A percentile compares a stretch with the other conserved stretches of the same genome.
These are phyloP conservation scores for Cenococcum geophilum DNA, from an alignment of 495 filamentous ascomycete genomes.

Conservation along the genomic window DNA sequence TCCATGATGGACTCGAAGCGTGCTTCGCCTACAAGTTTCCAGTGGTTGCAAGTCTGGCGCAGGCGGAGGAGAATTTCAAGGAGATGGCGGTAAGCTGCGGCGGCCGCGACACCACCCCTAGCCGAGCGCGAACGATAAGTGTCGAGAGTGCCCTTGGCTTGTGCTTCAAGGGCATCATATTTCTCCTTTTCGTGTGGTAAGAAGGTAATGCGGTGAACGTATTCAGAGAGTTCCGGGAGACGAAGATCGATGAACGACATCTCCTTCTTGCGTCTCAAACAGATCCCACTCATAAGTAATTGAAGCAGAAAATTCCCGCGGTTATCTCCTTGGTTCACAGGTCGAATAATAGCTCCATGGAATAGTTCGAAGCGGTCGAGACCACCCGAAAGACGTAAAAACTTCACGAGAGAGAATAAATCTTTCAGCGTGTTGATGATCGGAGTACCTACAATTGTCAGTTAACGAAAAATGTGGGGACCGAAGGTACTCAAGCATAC, in stretches of 20 bases:
- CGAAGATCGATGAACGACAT: conserved; percentile 85
- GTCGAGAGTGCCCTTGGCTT: conserved; percentile 67
- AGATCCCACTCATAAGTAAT: conserved; percentile 73
- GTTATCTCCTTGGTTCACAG: conserved; percentile 54
- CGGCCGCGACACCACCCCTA: conserved; percentile 39
- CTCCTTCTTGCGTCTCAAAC: conserved; percentile 76
- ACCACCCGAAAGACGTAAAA: conserved; percentile 71
- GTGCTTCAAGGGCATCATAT: conserved; percentile 69
- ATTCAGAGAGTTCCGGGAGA: conserved; percentile 72
- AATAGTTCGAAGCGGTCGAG: conserved; percentile 71
- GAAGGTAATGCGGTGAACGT: conserved; percentile 72
- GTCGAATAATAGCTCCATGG: conserved; percentile 65
- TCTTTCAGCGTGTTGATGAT: conserved; percentile 73
- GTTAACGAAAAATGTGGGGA: background rate
- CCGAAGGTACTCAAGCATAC: background rate
- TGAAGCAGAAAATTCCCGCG: conserved; percentile 62
- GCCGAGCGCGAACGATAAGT: conserved; percentile 48
- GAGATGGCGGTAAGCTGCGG: conserved; percentile 53
- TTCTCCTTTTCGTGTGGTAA: conserved; percentile 67
- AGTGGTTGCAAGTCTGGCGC: conserved; percentile 84
- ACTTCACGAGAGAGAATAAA: conserved; percentile 72
- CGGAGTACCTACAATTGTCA: conserved; percentile 21
- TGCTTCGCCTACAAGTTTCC: conserved; percentile 65
- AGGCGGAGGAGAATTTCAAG: conserved; percentile 80
- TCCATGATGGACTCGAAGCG: conserved; percentile 64